A percentile compares a stretch with the other conserved stretches of the same genome.
phyloP scores from a whole-genome alignment of 108 stramenopile genomes.

The Pseudonitzschia pungens region DNA sequence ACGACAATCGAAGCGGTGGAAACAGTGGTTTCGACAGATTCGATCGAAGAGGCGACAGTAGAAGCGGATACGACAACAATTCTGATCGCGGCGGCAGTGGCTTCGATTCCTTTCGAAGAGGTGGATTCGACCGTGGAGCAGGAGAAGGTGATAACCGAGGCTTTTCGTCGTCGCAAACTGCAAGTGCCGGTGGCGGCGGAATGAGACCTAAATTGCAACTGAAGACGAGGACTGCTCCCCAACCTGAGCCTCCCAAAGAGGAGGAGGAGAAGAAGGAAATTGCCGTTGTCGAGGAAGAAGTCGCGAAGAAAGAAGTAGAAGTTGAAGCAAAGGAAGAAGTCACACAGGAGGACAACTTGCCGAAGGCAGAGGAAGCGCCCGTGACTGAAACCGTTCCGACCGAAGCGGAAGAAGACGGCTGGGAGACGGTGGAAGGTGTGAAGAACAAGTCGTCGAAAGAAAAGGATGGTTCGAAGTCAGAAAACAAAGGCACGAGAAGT shows the following conservation, averaged over 20 bases:
- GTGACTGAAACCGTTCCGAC: not conserved
- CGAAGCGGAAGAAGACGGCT: conserved; percentile 4
- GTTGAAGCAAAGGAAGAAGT: conserved; percentile 5
- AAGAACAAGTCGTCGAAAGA: conserved; percentile 21
- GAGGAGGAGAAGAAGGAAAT: conserved; percentile 19
- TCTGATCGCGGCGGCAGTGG: conserved; percentile 24
- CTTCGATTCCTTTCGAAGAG: conserved; percentile 7
- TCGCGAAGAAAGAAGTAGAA: conserved; percentile 8
- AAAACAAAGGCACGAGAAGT: conserved; percentile 7
- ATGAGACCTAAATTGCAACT: conserved; percentile 67
- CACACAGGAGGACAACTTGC: not conserved
- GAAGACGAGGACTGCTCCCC: conserved; percentile 39
- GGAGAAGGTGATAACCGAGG: conserved; percentile 22
- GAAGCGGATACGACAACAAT: conserved; percentile 18
- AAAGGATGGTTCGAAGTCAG: conserved; percentile 28
- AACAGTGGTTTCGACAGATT: conserved; percentile 18
- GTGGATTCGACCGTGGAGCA: conserved; percentile 29
- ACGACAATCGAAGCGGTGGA: conserved; percentile 20
- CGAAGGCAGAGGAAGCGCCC: conserved; percentile 1
- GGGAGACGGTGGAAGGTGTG: conserved; percentile 17
- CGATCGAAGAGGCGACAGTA: not conserved
- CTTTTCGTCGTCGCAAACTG: not conserved
- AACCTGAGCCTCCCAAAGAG: conserved; percentile 14
- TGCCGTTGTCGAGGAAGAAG: conserved; percentile 7
- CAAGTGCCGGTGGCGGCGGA: conserved; percentile 21